Evolutionary conservation across 1,284 basidiomycete genomes (phyloP).

Genomic region (Ganoderma multipileum): DNA sequence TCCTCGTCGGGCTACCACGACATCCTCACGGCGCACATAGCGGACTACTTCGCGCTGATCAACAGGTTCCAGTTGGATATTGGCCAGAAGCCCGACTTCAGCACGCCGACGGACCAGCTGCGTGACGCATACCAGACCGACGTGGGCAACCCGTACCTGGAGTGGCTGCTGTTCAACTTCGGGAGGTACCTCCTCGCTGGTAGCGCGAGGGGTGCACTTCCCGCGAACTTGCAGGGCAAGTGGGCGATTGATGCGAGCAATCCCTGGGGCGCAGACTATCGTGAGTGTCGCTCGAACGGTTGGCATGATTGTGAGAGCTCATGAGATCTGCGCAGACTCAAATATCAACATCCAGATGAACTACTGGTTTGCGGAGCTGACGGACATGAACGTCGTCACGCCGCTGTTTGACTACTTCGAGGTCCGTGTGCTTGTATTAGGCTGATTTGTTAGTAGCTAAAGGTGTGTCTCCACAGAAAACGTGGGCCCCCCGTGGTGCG

Average conservation of each 20-base stretch:
- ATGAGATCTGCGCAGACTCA: conserved; percentile 52
- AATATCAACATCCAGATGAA: conserved; percentile 56
- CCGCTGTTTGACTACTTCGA: conserved; percentile 74
- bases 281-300: conserved; percentile 44
- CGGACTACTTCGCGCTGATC: conserved; percentile 54
- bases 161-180: conserved; percentile 77
- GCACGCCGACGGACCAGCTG: conserved; percentile 63
- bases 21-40: conserved; percentile 54
- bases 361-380: conserved; percentile 6
- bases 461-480: conserved; percentile 54
- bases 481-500: conserved; percentile 72
- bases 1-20: conserved; percentile 40
- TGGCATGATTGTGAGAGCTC: not conserved
- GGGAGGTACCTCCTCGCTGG: conserved; percentile 70
- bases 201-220: conserved; percentile 67
- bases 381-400: conserved; percentile 59
- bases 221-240: conserved; percentile 77
- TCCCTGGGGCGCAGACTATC: conserved; percentile 61
- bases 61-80: conserved; percentile 62
- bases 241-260: conserved; percentile 63
- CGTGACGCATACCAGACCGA: conserved; percentile 58
- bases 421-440: conserved; percentile 43
- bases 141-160: conserved; percentile 67
- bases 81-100: conserved; percentile 61
- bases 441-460: not conserved